Evolutionary conservation across 768 basidiomycete genomes (phyloP).

Genomic region (Naematelia aurantialba): DNA sequence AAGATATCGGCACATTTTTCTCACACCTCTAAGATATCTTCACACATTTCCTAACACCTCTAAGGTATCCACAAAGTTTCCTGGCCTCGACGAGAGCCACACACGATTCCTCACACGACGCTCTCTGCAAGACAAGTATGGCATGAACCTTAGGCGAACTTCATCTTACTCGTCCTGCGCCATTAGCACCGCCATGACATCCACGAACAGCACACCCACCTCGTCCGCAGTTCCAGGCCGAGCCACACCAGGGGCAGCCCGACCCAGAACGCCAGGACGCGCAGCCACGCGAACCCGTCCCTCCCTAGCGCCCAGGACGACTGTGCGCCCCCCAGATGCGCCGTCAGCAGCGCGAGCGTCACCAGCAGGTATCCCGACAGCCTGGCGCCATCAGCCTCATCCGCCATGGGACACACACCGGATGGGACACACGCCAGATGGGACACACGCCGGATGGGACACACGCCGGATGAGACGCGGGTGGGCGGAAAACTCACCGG

Average conservation of each 20-base stretch:
- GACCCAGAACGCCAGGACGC: conserved; percentile 40
- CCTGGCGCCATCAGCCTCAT: conserved; percentile 48
- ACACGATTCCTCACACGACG: neutral
- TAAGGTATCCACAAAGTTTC: too few relatives aligned
- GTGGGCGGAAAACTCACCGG: conserved; percentile 48
- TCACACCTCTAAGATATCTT: too few relatives aligned
- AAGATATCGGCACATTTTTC: too few relatives aligned
- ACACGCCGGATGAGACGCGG: conserved; percentile 1
- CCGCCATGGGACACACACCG: neutral
- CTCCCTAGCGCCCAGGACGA: conserved; percentile 57
- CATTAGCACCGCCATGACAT: neutral
- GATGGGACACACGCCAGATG: neutral
- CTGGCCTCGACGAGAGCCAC: too few relatives aligned
- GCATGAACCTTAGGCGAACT: conserved; percentile 16
- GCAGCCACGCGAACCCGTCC: conserved; percentile 20
- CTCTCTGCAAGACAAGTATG: neutral
- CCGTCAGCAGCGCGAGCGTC: conserved; percentile 60
- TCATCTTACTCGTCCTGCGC: conserved; percentile 36
- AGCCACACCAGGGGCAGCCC: conserved; percentile 37
- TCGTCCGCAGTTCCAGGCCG: conserved; percentile 27
- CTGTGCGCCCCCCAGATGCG: conserved; percentile 67
- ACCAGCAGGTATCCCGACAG: conserved; percentile 72
- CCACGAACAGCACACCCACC: too few relatives aligned
- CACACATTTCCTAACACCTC: too few relatives aligned
- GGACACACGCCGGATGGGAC: neutral